A percentile compares a stretch with the other conserved stretches of the same genome.
These are phyloP conservation scores for Ophiocytium majus DNA, from an alignment of 352 stramenopile species.

Conservation along the genomic window DNA sequence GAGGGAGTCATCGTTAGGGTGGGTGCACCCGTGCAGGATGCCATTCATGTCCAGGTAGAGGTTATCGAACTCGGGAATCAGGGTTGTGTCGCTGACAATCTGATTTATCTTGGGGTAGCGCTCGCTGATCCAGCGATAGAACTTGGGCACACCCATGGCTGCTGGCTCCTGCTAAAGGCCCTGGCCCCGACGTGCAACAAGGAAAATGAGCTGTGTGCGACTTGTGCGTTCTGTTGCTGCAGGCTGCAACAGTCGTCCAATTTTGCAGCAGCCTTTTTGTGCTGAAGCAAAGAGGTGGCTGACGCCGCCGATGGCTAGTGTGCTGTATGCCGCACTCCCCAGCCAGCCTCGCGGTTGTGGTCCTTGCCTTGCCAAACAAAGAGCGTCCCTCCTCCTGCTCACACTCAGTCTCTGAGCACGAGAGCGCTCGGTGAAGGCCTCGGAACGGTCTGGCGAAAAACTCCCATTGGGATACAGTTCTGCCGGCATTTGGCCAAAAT, in stretches of 20 bases:
- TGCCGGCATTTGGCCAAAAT: too few species aligned
- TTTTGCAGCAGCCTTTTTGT: background rate
- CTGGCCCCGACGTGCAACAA: too few species aligned
- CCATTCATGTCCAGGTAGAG: slow-evolving; percentile 99
- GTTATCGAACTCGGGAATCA: slow-evolving; percentile 90
- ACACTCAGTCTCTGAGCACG: too few species aligned
- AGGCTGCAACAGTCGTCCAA: background rate
- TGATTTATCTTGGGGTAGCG: slow-evolving; percentile 99
- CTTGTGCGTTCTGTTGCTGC: too few species aligned
- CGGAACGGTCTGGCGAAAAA: background rate
- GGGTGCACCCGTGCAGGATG: slow-evolving; percentile 97
- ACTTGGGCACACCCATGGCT: slow-evolving; percentile 62
- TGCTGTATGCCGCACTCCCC: too few species aligned
- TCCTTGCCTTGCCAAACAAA: too few species aligned
- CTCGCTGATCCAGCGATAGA: slow-evolving; percentile 61
- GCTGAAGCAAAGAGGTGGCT: too few species aligned
- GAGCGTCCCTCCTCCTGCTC: too few species aligned
- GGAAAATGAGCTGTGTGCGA: background rate
- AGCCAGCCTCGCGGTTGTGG: too few species aligned
- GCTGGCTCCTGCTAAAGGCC: too few species aligned
- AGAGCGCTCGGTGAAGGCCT: background rate
- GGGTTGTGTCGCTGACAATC: slow-evolving; percentile 87
- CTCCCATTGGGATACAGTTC: too few species aligned
- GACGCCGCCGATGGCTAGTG: too few species aligned
- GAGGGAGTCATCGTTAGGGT: slow-evolving; percentile 83